phyloP scores from a whole-genome alignment of 2,329 filamentous ascomycete species.

The Salinomyces thailandicus region DNA sequence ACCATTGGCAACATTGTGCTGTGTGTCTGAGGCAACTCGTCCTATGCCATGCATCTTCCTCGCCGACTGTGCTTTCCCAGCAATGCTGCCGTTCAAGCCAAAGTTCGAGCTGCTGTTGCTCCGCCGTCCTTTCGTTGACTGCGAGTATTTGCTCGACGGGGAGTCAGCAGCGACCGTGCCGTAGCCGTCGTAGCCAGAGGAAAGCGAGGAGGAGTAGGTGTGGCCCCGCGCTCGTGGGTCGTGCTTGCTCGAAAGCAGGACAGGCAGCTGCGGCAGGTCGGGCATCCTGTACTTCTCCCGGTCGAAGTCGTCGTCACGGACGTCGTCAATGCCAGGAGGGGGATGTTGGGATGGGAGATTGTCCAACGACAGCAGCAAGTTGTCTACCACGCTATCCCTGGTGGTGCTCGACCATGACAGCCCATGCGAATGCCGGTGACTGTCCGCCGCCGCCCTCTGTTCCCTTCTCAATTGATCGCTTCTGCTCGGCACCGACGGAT shows the following conservation, averaged over 20 bases:
- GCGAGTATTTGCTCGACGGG: constrained; percentile 15
- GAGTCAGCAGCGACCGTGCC: constrained; percentile 21
- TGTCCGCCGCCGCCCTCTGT: constrained; percentile 1
- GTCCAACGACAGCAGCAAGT: constrained; percentile 89
- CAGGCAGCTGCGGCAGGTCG: constrained; percentile 4
- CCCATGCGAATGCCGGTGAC: constrained; percentile 58
- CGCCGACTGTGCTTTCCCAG: constrained; percentile 7
- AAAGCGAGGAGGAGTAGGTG: constrained; percentile 50
- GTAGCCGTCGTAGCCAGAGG: constrained; percentile 44
- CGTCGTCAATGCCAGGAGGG: constrained; percentile 27
- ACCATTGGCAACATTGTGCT: constrained; percentile 1
- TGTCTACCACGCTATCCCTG: constrained; percentile 84
- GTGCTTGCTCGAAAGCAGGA: constrained; percentile 16
- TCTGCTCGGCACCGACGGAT: neutral
- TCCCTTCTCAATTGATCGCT: constrained; percentile 4
- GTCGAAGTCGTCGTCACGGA: constrained; percentile 22
- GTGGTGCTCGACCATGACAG: constrained; percentile 70
- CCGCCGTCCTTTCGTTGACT: constrained; percentile 42
- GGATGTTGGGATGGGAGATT: constrained; percentile 50
- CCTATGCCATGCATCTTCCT: constrained; percentile 9
- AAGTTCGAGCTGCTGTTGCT: constrained; percentile 76
- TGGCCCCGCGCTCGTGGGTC: constrained; percentile 43
- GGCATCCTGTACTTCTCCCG: constrained; percentile 21
- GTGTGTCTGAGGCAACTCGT: constrained; percentile 15
- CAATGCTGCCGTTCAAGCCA: constrained; percentile 11